Evolutionary conservation across 1,284 basidiomycete genomes (phyloP).

Genomic region (Chondrostereum purpureum): DNA sequence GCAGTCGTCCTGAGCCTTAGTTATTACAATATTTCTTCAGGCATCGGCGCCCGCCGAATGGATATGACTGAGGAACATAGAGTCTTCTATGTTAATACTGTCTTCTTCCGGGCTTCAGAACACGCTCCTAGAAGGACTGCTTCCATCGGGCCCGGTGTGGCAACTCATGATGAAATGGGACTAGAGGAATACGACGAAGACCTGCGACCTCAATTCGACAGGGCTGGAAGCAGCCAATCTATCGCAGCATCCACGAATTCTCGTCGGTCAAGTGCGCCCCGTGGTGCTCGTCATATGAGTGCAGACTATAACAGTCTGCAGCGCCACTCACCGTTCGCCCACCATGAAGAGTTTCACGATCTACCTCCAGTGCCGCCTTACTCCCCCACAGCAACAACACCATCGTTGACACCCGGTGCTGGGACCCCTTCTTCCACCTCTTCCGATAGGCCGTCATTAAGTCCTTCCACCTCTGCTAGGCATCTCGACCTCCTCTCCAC

Average conservation of each 20-base stretch:
- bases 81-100: conserved; percentile 67
- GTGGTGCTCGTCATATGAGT: conserved; percentile 24
- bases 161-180: conserved; percentile 33
- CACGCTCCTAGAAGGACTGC: conserved; percentile 45
- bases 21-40: conserved; percentile 28
- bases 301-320: conserved; percentile 24
- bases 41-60: conserved; percentile 72
- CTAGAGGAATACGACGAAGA: conserved; percentile 21
- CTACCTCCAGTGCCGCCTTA: conserved; percentile 27
- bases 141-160: conserved; percentile 75
- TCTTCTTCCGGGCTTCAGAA: conserved; percentile 63
- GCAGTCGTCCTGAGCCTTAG: conserved; percentile 3
- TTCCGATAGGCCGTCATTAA: conserved; percentile 1
- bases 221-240: neutral
- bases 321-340: conserved; percentile 17
- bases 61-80: conserved; percentile 80
- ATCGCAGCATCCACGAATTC: conserved; percentile 7
- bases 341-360: neutral
- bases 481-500: conserved; percentile 10
- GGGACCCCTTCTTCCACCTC: neutral
- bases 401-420: neutral
- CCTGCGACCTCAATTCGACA: neutral
- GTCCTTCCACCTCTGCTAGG: conserved; percentile 9
- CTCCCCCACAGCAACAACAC: conserved; percentile 18
- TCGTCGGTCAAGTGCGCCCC: conserved; percentile 8